Conservation (phyloP, 1,139 yeast species). For the Scheffersomyces titani region DNA sequence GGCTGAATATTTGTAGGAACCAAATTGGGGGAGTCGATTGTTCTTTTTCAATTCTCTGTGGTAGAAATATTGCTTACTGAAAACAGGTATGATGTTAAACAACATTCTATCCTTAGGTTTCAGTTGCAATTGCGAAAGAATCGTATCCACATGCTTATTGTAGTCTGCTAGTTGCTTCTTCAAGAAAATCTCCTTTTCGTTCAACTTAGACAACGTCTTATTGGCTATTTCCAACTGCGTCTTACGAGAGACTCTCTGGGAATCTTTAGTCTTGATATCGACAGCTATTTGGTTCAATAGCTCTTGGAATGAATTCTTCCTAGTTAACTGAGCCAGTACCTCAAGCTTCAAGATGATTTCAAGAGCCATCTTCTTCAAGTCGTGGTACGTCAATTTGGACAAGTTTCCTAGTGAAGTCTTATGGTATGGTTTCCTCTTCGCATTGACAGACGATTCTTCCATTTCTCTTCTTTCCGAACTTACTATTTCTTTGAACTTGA, state of each 20-base stretch:
- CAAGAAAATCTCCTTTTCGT: constrained; percentile 63
- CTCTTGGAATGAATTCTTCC: constrained; percentile 75
- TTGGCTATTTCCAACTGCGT: constrained; percentile 63
- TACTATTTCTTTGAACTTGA: constrained; percentile 57
- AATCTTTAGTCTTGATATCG: constrained; percentile 79
- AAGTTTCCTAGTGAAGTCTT: constrained; percentile 54
- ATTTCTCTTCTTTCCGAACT: constrained; percentile 44
- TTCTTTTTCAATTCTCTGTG: constrained; percentile 68
- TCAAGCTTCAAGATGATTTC: constrained; percentile 80
- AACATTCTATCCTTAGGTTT: constrained; percentile 52
- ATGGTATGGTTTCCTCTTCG: constrained; percentile 36
- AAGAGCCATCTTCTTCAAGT: constrained; percentile 73
- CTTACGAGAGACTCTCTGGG: constrained; percentile 62
- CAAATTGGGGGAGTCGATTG: constrained; percentile 74
- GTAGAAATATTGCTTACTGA: constrained; percentile 79
- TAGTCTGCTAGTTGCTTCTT: constrained; percentile 65
- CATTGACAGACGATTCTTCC: constrained; percentile 18
- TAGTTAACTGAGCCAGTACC: constrained; percentile 60
- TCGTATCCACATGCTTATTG: constrained; percentile 65
- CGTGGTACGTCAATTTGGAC: constrained; percentile 63
- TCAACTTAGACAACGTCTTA: constrained; percentile 59
- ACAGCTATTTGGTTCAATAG: constrained; percentile 79
- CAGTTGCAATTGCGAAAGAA: constrained; percentile 64
- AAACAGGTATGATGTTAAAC: constrained; percentile 58
- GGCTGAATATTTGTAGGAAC: constrained; percentile 80